A percentile compares a stretch with the other conserved stretches of the same genome.
phyloP scores from a whole-genome alignment of 371 early-diverging fungal species.

The Sporodiniella umbellata region DNA sequence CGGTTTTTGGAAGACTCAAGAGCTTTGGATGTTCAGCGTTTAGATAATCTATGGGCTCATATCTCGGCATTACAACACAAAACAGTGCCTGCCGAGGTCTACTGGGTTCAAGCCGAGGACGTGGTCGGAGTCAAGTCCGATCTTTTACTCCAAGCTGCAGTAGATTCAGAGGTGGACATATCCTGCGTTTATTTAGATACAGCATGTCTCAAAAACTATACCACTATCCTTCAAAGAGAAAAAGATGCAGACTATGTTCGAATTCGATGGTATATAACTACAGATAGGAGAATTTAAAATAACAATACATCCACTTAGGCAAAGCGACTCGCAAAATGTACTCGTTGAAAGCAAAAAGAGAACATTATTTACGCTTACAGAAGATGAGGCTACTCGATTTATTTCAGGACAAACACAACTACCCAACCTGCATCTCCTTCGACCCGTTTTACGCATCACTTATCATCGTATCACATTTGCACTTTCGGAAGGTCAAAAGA shows the following conservation, averaged over 20 bases:
- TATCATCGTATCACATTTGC: slow-evolving; percentile 99
- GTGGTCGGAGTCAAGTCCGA: slow-evolving; percentile 89
- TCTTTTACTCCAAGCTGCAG: slow-evolving; percentile 67
- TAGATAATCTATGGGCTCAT: slow-evolving; percentile 23
- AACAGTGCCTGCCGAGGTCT: slow-evolving; percentile 36
- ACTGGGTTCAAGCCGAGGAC: slow-evolving; percentile 98
- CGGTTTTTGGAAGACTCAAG: slow-evolving; percentile 14
- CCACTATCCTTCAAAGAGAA: slow-evolving; percentile 80
- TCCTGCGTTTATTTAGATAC: slow-evolving; percentile 28
- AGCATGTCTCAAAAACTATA: slow-evolving; percentile 22
- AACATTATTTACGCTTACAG: slow-evolving; percentile 56
- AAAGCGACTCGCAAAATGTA: slow-evolving; percentile 61
- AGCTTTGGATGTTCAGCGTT: slow-evolving; percentile 25
- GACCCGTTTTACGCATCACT: slow-evolving; percentile 86
- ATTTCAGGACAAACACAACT: slow-evolving; percentile 79
- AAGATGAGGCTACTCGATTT: slow-evolving; percentile 32
- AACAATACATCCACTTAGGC: slow-evolving; percentile 95
- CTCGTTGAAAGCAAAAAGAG: slow-evolving; percentile 92
- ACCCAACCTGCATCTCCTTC: slow-evolving; percentile 70
- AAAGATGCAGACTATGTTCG: slow-evolving; percentile 88
- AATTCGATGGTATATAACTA: slow-evolving; percentile 87
- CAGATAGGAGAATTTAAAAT: too few relatives aligned
- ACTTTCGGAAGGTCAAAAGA: slow-evolving; percentile 92
- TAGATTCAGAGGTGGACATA: slow-evolving; percentile 21
- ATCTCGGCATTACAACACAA: slow-evolving; percentile 27